Evolutionary conservation across 1,284 basidiomycete species (phyloP).

Genomic region (Ceratobasidium sp.): DNA sequence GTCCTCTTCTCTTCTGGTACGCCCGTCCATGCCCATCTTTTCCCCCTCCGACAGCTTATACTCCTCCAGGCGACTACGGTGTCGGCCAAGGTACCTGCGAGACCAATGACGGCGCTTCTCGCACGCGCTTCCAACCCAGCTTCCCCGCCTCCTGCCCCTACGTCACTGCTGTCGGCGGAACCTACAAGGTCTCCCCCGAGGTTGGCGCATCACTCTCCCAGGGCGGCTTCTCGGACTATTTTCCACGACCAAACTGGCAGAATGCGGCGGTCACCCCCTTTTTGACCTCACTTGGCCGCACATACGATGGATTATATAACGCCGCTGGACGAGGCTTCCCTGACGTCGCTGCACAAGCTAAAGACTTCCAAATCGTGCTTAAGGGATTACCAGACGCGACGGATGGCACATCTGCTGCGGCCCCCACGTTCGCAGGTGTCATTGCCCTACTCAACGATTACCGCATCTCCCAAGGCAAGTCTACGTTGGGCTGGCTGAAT

Average conservation of each 20-base stretch:
- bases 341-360: constrained; percentile 70
- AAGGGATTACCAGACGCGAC: constrained; percentile 46
- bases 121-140: background rate
- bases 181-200: constrained; percentile 57
- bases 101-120: constrained; percentile 57
- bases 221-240: constrained; percentile 74
- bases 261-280: constrained; percentile 51
- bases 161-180: constrained; percentile 63
- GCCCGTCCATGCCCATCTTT: background rate
- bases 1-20: constrained; percentile 69
- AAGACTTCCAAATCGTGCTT: constrained; percentile 48
- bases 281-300: constrained; percentile 56
- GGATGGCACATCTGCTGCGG: constrained; percentile 56
- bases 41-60: constrained; percentile 57
- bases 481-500: constrained; percentile 54
- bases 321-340: constrained; percentile 60
- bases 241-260: constrained; percentile 67
- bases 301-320: constrained; percentile 48
- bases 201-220: constrained; percentile 71
- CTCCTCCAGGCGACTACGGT: constrained; percentile 55
- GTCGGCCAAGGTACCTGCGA: constrained; percentile 70
- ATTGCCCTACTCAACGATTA: constrained; percentile 58
- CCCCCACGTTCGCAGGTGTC: constrained; percentile 47
- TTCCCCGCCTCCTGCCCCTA: constrained; percentile 61
- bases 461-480: constrained; percentile 53